Evolutionary conservation across 345 rosid genomes (phyloP).

Genomic region (Gossypium rotundifolium): DNA sequence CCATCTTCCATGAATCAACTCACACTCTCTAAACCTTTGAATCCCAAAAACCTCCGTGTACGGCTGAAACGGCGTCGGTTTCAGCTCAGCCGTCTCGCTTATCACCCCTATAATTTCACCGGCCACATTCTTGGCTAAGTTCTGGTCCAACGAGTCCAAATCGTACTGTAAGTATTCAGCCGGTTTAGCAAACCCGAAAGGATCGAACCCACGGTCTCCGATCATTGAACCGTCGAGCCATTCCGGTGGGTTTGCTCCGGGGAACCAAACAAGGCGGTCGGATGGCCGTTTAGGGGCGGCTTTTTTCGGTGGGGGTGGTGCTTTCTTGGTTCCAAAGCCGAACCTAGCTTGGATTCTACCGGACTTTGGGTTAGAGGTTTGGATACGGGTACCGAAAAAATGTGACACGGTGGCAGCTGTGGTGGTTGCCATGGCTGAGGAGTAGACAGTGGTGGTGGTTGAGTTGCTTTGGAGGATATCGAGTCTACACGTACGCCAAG

Average conservation of each 20-base stretch:
- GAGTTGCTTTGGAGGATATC: neutral
- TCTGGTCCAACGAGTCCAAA: constrained; percentile 75
- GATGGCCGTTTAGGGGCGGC: constrained; percentile 5
- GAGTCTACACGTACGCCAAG: neutral
- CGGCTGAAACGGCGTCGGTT: constrained; percentile 85
- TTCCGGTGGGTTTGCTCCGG: constrained; percentile 57
- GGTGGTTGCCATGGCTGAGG: constrained; percentile 26
- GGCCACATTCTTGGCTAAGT: constrained; percentile 68
- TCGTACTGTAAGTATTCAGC: constrained; percentile 83
- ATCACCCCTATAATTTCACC: constrained; percentile 61
- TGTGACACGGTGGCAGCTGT: constrained; percentile 45
- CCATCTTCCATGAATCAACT: constrained; percentile 84
- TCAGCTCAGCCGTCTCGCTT: constrained; percentile 39
- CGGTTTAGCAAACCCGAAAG: constrained; percentile 74
- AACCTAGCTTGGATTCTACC: constrained; percentile 55
- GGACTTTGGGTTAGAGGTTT: constrained; percentile 20
- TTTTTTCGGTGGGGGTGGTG: constrained; percentile 32
- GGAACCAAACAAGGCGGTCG: constrained; percentile 72
- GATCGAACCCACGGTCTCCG: constrained; percentile 90
- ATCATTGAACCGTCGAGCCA: constrained; percentile 81
- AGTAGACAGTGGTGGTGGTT: neutral
- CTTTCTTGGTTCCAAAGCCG: constrained; percentile 49
- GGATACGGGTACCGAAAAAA: constrained; percentile 45
- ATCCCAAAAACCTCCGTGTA: constrained; percentile 80
- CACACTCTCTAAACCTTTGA: constrained; percentile 86